A percentile compares a stretch with the other conserved stretches of the same genome.
Conservation (phyloP, 148 eudicot genomes). For the Chenopodium album region DNA sequence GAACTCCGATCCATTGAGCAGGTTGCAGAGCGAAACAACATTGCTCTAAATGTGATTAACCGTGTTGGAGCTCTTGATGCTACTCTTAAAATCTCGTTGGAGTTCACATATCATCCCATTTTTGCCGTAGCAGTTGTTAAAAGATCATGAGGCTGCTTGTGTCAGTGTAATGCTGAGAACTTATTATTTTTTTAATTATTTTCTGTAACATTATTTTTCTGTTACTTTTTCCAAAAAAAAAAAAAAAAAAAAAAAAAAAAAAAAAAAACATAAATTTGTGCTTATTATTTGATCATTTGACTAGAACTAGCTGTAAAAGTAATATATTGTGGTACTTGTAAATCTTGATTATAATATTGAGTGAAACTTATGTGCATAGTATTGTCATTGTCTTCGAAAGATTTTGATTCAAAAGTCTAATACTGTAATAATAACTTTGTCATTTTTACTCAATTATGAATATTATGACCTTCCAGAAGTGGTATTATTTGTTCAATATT, state of each 20-base stretch:
- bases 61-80: slow-evolving; percentile 67
- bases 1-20: slow-evolving; percentile 83
- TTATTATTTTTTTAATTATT: not conserved
- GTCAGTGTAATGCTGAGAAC: slow-evolving; percentile 43
- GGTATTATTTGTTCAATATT: too few species aligned
- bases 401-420: too few species aligned
- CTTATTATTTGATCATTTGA: not conserved
- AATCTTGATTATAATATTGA: too few species aligned
- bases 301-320: too few species aligned
- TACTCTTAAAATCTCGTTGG: slow-evolving; percentile 68
- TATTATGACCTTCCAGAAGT: too few species aligned
- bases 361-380: too few species aligned
- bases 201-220: slow-evolving; percentile 23
- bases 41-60: slow-evolving; percentile 72
- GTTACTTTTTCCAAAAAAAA: not conserved
- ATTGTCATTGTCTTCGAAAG: too few species aligned
- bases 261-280: too few species aligned
- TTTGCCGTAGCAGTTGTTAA: slow-evolving; percentile 87
- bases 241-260: too few species aligned
- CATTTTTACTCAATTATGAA: too few species aligned
- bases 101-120: slow-evolving; percentile 78
- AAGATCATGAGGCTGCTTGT: slow-evolving; percentile 54
- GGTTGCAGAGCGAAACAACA: slow-evolving; percentile 83
- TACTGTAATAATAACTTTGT: too few species aligned
- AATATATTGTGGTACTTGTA: too few species aligned